Percentiles rank a stretch among this genome's conserved stretches.
phyloP scores from a whole-genome alignment of 169 alveolate species.

The Plasmodium reichenowi region DNA sequence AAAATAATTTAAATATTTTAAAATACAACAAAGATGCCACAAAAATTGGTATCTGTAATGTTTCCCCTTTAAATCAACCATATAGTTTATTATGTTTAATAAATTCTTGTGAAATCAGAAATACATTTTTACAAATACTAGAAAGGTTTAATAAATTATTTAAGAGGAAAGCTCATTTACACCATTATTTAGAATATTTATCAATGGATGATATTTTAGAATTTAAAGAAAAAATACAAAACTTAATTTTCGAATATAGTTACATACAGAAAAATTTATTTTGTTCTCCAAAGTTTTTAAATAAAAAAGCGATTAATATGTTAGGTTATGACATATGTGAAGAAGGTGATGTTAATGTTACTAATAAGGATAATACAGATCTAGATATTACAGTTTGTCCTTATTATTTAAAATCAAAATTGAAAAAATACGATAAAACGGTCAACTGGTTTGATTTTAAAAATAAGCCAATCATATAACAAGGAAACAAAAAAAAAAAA shows the following conservation, averaged over 20 bases:
- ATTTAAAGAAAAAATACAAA: constrained; percentile 84
- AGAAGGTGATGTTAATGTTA: constrained; percentile 15
- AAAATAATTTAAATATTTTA: constrained; percentile 90
- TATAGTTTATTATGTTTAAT: constrained; percentile 90
- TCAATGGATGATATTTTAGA: constrained; percentile 58
- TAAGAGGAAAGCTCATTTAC: constrained; percentile 91
- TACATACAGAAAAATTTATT: constrained; percentile 65
- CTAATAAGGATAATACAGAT: neutral
- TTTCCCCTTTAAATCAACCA: constrained; percentile 91
- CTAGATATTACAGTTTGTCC: constrained; percentile 19
- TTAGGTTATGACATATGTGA: constrained; percentile 72
- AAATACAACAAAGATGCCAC: constrained; percentile 94
- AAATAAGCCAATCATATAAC: constrained; percentile 49
- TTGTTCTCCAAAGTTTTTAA: constrained; percentile 74
- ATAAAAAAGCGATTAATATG: constrained; percentile 29
- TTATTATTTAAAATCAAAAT: constrained; percentile 36
- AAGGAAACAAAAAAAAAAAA: too few species aligned
- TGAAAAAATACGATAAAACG: constrained; percentile 13
- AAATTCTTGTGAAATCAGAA: constrained; percentile 90
- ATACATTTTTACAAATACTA: constrained; percentile 82
- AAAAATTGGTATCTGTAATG: constrained; percentile 92
- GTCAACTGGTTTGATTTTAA: constrained; percentile 70
- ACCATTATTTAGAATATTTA: constrained; percentile 90
- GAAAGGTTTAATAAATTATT: constrained; percentile 89
- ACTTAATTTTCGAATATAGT: constrained; percentile 81